Base-by-base conservation (phyloP, 257 asterid genomes). In the Mitragyna speciosa region DNA sequence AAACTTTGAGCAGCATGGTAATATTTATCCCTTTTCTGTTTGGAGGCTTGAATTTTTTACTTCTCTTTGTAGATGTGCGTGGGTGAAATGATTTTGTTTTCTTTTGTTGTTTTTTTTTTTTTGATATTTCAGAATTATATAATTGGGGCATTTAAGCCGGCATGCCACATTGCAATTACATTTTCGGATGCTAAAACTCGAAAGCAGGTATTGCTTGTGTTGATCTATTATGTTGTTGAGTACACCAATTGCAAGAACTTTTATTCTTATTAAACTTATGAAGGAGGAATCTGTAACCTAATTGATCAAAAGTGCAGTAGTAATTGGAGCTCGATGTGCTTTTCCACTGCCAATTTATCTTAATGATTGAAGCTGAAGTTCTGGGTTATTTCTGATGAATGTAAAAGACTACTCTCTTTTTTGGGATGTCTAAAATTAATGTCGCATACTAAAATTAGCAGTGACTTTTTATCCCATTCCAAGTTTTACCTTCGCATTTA, bases 91-190 rank as follows among this genome's bases (percentile, higher is more conserved):
- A 30, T 48, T 22, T 7, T 6, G 20, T 48, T 30, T 59, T 7
- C 2, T 14, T 51, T 31, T 5, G 15, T 30, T n/a, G n/a, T n/a
- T n/a, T 36, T 36, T 36, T 36, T 1, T 36, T 36, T 36, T 36
- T 36, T 36, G 41, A 36, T 36, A 22, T 19, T 61, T 59, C 91
- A 94, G 98, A 94, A 94, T 89, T 94, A 82, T 84, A 89, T 94
- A 72, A 88, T 94, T 80, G 98, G 98, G 58, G 98, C 98, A 54
- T 94, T 94, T 86, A 94, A 94, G 87, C 96, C 98, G 16, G 96
- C 96, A 68, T 94, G 98, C 94, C 89, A 90, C 85, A 78, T 94
- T 84, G 85, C 92, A 43, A 82, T 94, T 75, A 78, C 90, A 15
- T 92, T 94, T 80, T 54, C 97, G 15, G 98, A 94, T 84, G 98